These are phyloP conservation scores for Tylopilus plumbeoviolaceoides DNA, from an alignment of 768 basidiomycete species.

Conservation along the genomic window DNA sequence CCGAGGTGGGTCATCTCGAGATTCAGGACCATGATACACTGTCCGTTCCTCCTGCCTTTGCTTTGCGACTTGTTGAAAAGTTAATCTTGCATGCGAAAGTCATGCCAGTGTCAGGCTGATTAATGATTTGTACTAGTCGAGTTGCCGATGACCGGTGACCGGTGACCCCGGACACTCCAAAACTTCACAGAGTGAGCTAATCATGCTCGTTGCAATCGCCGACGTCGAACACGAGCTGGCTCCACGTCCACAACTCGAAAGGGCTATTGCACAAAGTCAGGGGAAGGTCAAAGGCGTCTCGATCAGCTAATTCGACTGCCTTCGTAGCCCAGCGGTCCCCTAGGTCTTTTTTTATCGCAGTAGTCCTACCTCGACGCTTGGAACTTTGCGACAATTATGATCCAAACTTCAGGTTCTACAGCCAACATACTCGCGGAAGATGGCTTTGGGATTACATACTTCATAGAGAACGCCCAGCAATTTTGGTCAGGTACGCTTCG, in stretches of 20 bases:
- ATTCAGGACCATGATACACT: too few relatives aligned
- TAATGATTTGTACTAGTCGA: too few relatives aligned
- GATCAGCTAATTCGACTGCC: neutral
- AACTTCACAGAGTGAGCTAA: neutral
- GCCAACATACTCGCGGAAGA: constrained; percentile 42
- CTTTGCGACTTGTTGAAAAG: too few relatives aligned
- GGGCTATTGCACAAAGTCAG: neutral
- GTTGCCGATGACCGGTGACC: too few relatives aligned
- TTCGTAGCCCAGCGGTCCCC: neutral
- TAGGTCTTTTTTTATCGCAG: constrained; percentile 5
- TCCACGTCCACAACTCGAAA: neutral
- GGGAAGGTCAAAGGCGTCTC: neutral
- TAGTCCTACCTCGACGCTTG: constrained; percentile 7
- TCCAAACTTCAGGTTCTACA: constrained; percentile 15
- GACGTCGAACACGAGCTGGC: constrained; percentile 7
- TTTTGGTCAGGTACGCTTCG: constrained; percentile 79
- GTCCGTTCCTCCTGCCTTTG: too few relatives aligned
- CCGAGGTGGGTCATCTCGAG: too few relatives aligned
- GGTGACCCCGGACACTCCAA: constrained; percentile 23
- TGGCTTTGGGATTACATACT: constrained; percentile 75
- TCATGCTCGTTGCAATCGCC: neutral
- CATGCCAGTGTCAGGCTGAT: too few relatives aligned
- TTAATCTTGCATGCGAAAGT: too few relatives aligned
- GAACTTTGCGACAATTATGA: constrained; percentile 6
- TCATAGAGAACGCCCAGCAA: constrained; percentile 79